Base-by-base conservation (phyloP, 192 early-diverging fungal species). In the Cladochytrium replicatum region DNA sequence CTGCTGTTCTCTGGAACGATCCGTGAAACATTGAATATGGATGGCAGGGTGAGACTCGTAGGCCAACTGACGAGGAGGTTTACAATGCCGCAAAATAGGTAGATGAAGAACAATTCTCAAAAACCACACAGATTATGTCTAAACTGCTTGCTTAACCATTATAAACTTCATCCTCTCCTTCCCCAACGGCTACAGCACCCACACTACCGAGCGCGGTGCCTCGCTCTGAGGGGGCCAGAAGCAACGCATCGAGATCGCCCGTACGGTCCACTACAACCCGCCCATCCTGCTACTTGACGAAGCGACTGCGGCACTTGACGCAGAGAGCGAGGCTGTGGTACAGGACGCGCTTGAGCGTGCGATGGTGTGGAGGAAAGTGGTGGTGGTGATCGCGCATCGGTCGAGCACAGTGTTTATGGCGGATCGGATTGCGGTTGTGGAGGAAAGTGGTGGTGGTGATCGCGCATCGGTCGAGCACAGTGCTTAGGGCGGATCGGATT, bases 1-100 rank as follows among this genome's bases (percentile, higher is more conserved):
- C 77, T 87, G 30, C 61, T 97, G 32, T 93, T 94, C 55, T 85
- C 89, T 67, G 67, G 86, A 59, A 74, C 80, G 22, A 85, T 97
- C 54, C 74, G 71, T 24, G 89, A 94, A 97, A 97, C 74, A 91
- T 97, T 43, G 68, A 64, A 4, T 93, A 87, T 56, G 41, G 56
- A 50, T n/a, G n/a, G n/a, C 6, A 46, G 25, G 50, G 57, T 1
- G 15, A 38, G 4, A 42, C 51, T 37, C n/a, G n/a, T n/a, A 22
- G 41, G 32, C 80, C 86, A 8, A 77, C 83, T 0, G 61, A 84
- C 40, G 71, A 70, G 6, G 68, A 80, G n/a, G 80, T 95, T 40
- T 54, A 77, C 34, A 50, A 60, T 1, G 88, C 84, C 0, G 88
- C 88, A 5, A 59, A 61, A 11, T 69, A 75, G 43, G 89, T 88